Percentiles rank a stretch among this genome's conserved stretches.
Conservation (phyloP, 768 basidiomycete genomes). For the Boletellus emodensis region DNA sequence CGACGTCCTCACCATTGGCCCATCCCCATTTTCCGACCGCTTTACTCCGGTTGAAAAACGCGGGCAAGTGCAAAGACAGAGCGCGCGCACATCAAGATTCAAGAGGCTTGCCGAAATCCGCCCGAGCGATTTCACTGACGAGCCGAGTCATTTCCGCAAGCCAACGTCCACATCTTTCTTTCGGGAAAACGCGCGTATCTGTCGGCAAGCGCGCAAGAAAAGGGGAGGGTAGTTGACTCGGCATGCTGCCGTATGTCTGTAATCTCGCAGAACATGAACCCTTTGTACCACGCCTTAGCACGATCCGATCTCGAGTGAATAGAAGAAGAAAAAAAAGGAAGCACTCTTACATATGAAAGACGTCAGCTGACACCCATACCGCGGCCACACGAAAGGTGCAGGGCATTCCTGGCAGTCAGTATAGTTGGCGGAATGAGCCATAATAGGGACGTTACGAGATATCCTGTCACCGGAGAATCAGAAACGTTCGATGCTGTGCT, state of each 20-base stretch:
- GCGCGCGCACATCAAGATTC: neutral
- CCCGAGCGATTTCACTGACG: neutral
- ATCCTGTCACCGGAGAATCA: constrained; percentile 14
- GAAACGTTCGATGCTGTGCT: constrained; percentile 24
- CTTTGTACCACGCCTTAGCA: constrained; percentile 6
- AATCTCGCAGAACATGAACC: constrained; percentile 7
- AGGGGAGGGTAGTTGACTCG: neutral
- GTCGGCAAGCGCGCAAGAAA: neutral
- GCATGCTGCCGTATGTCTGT: constrained; percentile 10
- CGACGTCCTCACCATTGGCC: neutral
- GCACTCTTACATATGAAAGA: constrained; percentile 3
- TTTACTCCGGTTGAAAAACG: neutral
- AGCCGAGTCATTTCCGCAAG: neutral
- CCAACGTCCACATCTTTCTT: neutral
- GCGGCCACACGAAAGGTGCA: constrained; percentile 1
- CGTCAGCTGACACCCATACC: constrained; percentile 10
- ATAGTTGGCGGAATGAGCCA: neutral
- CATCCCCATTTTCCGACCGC: neutral
- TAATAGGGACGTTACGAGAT: constrained; percentile 20
- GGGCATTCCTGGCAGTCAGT: neutral
- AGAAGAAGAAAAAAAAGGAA: constrained; percentile 3
- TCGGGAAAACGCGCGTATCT: neutral
- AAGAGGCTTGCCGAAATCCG: neutral
- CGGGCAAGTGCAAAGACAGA: neutral
- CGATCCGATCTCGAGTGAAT: constrained; percentile 14